Conservation (phyloP, 108 stramenopile species). For the Asterionellopsis glacialis region DNA sequence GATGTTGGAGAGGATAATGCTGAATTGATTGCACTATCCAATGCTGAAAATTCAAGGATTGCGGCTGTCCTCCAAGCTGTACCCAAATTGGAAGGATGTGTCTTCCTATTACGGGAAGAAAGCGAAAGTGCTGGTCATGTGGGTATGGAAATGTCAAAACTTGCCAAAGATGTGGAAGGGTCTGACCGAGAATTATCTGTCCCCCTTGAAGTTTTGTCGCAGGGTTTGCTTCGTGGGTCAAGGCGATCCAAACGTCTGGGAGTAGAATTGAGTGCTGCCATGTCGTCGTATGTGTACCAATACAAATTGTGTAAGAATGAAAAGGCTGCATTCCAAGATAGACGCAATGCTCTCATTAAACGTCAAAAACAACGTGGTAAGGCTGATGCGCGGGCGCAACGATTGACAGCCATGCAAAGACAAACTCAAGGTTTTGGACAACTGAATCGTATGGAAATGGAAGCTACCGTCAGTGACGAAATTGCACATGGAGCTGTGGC, state of each 20-base stretch:
- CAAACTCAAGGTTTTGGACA: conserved; percentile 38
- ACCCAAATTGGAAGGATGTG: conserved; percentile 81
- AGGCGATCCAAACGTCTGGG: conserved; percentile 72
- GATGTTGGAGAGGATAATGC: conserved; percentile 69
- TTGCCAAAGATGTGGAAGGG: conserved; percentile 50
- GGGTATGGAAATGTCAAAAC: conserved; percentile 76
- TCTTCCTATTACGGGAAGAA: conserved; percentile 51
- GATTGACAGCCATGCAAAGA: conserved; percentile 60
- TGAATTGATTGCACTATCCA: conserved; percentile 67
- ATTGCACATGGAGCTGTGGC: conserved; percentile 46
- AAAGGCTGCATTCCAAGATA: conserved; percentile 77
- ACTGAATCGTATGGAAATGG: conserved; percentile 49
- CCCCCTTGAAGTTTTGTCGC: conserved; percentile 52
- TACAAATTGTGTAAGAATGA: conserved; percentile 75
- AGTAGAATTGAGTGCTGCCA: conserved; percentile 65
- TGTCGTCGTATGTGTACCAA: conserved; percentile 63
- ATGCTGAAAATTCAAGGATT: conserved; percentile 63
- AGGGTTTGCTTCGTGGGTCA: conserved; percentile 56
- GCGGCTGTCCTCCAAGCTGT: conserved; percentile 73
- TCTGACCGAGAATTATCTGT: conserved; percentile 32
- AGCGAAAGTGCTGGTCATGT: conserved; percentile 53
- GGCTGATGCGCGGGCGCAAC: conserved; percentile 62
- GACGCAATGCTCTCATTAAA: conserved; percentile 47
- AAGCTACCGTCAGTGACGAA: conserved; percentile 56
- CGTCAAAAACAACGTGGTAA: conserved; percentile 47